Evolutionary conservation across 2,329 filamentous ascomycete genomes (phyloP).

Genomic region (Aspergillus pseudoglaucus): DNA sequence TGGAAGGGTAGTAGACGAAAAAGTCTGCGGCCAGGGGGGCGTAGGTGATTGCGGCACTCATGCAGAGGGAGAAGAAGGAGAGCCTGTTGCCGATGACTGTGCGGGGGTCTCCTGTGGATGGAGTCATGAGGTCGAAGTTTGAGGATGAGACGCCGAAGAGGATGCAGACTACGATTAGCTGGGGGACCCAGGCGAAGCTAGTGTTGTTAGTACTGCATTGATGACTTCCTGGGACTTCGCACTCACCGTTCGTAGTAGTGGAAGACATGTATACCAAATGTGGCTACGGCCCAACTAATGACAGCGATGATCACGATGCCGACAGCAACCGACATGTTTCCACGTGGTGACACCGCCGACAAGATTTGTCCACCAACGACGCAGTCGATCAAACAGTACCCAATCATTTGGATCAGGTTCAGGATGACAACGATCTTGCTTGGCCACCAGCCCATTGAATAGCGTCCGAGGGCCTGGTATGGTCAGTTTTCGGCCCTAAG

Average conservation of each 20-base stretch:
- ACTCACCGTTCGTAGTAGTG: slow-evolving; percentile 59
- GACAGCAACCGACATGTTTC: slow-evolving; percentile 56
- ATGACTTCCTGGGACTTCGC: background rate
- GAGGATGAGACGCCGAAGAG: slow-evolving; percentile 56
- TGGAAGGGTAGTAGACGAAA: slow-evolving; percentile 59
- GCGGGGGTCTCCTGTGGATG: slow-evolving; percentile 45
- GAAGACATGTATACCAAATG: slow-evolving; percentile 62
- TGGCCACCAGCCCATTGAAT: slow-evolving; percentile 61
- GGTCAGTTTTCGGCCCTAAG: background rate
- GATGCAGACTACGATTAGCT: slow-evolving; percentile 55
- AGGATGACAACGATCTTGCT: slow-evolving; percentile 57
- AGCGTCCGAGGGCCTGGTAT: slow-evolving; percentile 49
- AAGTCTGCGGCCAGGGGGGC: slow-evolving; percentile 59
- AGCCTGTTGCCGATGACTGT: slow-evolving; percentile 50
- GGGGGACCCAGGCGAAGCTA: slow-evolving; percentile 59
- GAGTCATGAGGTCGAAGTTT: slow-evolving; percentile 50
- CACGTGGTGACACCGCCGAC: slow-evolving; percentile 55
- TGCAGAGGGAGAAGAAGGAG: slow-evolving; percentile 64
- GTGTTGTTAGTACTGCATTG: slow-evolving; percentile 9
- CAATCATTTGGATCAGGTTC: slow-evolving; percentile 57
- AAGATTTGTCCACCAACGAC: slow-evolving; percentile 64
- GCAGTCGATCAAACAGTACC: slow-evolving; percentile 57
- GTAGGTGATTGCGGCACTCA: slow-evolving; percentile 60
- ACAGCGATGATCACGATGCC: slow-evolving; percentile 59
- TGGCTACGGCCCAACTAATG: slow-evolving; percentile 58